Evolutionary conservation across 495 filamentous ascomycete genomes (phyloP).

Genomic region (Podospora didyma): DNA sequence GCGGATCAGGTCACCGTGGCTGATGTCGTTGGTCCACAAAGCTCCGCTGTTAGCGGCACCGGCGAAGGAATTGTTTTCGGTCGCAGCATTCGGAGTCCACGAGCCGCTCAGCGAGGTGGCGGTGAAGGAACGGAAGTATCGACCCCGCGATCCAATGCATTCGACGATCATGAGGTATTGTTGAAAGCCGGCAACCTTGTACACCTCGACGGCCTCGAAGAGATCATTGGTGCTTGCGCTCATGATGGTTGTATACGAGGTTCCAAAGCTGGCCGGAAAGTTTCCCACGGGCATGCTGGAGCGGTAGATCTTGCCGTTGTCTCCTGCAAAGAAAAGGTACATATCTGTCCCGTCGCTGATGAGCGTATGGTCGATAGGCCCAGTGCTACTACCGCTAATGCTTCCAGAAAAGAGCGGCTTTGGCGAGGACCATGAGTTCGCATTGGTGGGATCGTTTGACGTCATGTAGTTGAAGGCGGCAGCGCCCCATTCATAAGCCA

Average conservation of each 20-base stretch:
- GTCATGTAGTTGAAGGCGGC: conserved; percentile 57
- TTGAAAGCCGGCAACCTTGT: conserved; percentile 50
- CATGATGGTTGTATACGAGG: conserved; percentile 41
- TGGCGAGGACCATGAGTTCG: conserved; percentile 51
- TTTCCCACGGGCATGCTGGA: conserved; percentile 53
- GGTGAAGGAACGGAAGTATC: conserved; percentile 64
- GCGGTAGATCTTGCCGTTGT: conserved; percentile 63
- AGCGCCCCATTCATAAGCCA: conserved; percentile 58
- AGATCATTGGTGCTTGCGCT: conserved; percentile 50
- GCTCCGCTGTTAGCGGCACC: conserved; percentile 59
- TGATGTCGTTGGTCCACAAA: conserved; percentile 62
- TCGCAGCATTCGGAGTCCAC: conserved; percentile 52
- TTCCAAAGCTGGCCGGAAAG: conserved; percentile 59
- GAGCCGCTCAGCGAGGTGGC: conserved; percentile 46
- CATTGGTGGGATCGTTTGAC: conserved; percentile 51
- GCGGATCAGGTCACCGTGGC: conserved; percentile 57
- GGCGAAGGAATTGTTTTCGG: conserved; percentile 53
- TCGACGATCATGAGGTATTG: conserved; percentile 63
- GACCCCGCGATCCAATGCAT: conserved; percentile 50
- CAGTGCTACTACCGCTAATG: conserved; percentile 45
- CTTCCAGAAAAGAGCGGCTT: conserved; percentile 53
- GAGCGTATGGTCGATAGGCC: conserved; percentile 56
- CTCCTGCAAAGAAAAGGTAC: conserved; percentile 63
- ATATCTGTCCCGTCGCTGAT: conserved; percentile 55
- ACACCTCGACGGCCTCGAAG: conserved; percentile 63